phyloP scores from a whole-genome alignment of 306 rosid species.

The Hylodesmum podocarpum region DNA sequence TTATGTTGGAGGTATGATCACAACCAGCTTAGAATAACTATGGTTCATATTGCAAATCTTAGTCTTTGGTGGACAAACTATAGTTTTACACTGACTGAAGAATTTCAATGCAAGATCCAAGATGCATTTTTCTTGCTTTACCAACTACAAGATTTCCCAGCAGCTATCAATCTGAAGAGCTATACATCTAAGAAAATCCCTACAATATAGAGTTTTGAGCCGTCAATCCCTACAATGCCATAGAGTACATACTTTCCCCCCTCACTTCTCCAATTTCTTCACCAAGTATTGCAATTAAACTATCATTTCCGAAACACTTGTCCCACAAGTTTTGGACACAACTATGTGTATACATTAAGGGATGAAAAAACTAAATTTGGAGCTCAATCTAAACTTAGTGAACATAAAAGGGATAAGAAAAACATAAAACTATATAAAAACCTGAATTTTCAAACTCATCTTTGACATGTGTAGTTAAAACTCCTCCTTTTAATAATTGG shows the following conservation, averaged over 20 bases:
- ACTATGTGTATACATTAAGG: too few relatives aligned
- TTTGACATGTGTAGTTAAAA: slow-evolving; percentile 3
- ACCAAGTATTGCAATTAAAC: neutral
- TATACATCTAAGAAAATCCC: neutral
- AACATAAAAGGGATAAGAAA: neutral
- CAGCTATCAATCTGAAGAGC: neutral
- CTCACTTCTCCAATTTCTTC: neutral
- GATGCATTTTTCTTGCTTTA: neutral
- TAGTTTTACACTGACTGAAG: neutral
- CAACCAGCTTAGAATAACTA: neutral
- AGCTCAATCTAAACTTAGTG: neutral
- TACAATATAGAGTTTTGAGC: neutral
- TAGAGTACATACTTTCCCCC: neutral
- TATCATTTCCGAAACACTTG: neutral
- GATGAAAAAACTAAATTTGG: neutral
- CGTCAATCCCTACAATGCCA: neutral
- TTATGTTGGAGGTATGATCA: neutral
- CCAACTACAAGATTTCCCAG: neutral
- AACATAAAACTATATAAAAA: neutral
- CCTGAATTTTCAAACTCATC: too few relatives aligned
- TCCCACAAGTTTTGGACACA: neutral
- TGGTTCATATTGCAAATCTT: neutral
- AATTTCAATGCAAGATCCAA: neutral
- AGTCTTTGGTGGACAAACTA: slow-evolving; percentile 1
- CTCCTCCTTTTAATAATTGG: neutral